Evolutionary conservation across 2,329 filamentous ascomycete genomes (phyloP), one percentile per base, ranked within the genome.

Genomic region (Dothideomycetidae sp.): DNA sequence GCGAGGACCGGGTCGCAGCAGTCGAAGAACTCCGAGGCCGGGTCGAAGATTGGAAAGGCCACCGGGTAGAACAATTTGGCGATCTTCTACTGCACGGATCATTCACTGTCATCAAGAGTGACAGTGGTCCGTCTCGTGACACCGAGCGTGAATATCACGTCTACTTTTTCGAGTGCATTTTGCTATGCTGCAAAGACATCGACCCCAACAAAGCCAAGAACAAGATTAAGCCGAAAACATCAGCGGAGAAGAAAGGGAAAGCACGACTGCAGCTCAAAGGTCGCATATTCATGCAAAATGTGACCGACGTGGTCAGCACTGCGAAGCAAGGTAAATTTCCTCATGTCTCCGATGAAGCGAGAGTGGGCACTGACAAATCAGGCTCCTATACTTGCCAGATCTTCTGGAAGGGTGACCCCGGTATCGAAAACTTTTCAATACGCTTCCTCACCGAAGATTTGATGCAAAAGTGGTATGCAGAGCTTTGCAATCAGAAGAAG

Each of bases 271-370:
- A 94, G 59, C 70, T 98, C 18, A 98, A 98, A 60, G 90, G 90
- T 28, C 76, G 90, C 36, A 98, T 98, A 51, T 96, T 94, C 62
- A 96, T 98, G 86, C 85, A 86, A 48, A 98, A 98, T 53, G 88
- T 98, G 38, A 96, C 86, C 28, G 84, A 94, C 56, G 78, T 93
- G n/a, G 67, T 93, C 29, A 86, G 81, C 12, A 67, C 90, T 42
- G 76, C 79, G 34, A 93, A 86, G 58, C 82, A 84, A 59, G 85
- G 86, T 92, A 72, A 54, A 71, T 54, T 10, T 11, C 7, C 16
- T 5, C 2, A 29, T 17, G 5, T 33, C 26, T 19, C 14, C 16
- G 13, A 26, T n/a, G n/a, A n/a, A n/a, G n/a, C n/a, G n/a, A n/a
- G n/a, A n/a, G 12, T 31, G 39, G 30, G 38, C 10, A 5, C 23